Base-by-base conservation (phyloP, 805 yeast genomes). In the Metschnikowia picachoensis region DNA sequence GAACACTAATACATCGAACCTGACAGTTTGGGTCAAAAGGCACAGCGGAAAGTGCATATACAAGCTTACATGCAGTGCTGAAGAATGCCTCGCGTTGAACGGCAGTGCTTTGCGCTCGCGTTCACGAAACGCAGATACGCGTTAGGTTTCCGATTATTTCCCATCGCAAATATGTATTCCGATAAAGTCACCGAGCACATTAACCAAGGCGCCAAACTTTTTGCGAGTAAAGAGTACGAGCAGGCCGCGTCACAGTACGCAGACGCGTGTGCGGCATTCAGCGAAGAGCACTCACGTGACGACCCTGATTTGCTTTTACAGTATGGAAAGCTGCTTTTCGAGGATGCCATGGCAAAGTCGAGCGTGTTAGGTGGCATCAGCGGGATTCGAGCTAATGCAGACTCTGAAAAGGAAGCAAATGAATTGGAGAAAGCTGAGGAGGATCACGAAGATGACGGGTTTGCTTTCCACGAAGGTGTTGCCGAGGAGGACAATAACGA, bases 301-400 rank as follows among this genome's bases (percentile, higher is more conserved):
- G 95, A 89, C 52, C 85, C 94, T 5, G 87, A 87, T 50, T 72
- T 88, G 53, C 69, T 90, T 57, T 80, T 76, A 53, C 64, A 85
- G 35, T 90, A 90, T 53, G 97, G 96, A 2, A 81, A 82, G 61
- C 82, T 96, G 0, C 65, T 91, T 32, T 90, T 84, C 66, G 85
- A 83, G 51, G 77, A 79, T 33, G 97, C 91, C 0, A 85, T 87
- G 8, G 68, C 79, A 15, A 83, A 78, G 37, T 81, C 89, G 2
- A 91, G 85, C 37, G 84, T 91, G 4, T 74, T 91, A 49, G 96
- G 95, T 14, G 57, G 49, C 36, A 46, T 51, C 3, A 44, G 49
- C 34, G 39, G 39, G 12, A 2, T 27, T 16, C n/a, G 28, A 11
- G 12, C n/a, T 20, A 20, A 35, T 3, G 25, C 25, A 34, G 20